A percentile compares a stretch with the other conserved stretches of the same genome.
These are phyloP conservation scores for Russula ochroleuca DNA, from an alignment of 768 basidiomycete genomes.

Conservation along the genomic window DNA sequence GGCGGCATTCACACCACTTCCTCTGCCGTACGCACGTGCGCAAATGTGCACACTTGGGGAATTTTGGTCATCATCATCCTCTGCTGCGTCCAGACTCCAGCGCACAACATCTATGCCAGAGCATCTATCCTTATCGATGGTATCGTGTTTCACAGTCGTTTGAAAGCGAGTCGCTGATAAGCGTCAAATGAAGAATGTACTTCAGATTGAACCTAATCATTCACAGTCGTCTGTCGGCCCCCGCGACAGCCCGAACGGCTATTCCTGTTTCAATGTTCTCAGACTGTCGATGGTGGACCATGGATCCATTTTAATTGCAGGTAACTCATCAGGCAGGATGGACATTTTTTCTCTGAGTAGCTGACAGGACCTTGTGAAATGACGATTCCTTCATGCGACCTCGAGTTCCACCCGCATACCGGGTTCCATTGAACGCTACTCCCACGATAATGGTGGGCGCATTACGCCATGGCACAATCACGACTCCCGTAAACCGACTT, in stretches of 20 bases:
- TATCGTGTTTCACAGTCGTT: slow-evolving; percentile 3
- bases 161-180: background rate
- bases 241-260: background rate
- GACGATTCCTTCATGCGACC: background rate
- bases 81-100: background rate
- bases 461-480: background rate
- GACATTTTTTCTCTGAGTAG: background rate
- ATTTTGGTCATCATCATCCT: background rate
- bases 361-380: background rate
- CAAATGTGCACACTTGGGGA: background rate
- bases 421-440: background rate
- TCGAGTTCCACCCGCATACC: background rate
- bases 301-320: background rate
- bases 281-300: no score
- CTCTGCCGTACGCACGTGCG: background rate
- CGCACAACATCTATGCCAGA: background rate
- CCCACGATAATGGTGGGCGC: background rate
- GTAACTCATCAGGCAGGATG: background rate
- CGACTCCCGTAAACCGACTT: background rate
- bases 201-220: background rate
- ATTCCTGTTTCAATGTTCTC: background rate
- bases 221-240: background rate
- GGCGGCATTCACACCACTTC: background rate
- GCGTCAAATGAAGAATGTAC: background rate
- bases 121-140: background rate